Evolutionary conservation across 2,329 filamentous ascomycete species (phyloP), one percentile per base, ranked within the genome.

Genomic region (Ophiocordyceps camponoti-leonardi): DNA sequence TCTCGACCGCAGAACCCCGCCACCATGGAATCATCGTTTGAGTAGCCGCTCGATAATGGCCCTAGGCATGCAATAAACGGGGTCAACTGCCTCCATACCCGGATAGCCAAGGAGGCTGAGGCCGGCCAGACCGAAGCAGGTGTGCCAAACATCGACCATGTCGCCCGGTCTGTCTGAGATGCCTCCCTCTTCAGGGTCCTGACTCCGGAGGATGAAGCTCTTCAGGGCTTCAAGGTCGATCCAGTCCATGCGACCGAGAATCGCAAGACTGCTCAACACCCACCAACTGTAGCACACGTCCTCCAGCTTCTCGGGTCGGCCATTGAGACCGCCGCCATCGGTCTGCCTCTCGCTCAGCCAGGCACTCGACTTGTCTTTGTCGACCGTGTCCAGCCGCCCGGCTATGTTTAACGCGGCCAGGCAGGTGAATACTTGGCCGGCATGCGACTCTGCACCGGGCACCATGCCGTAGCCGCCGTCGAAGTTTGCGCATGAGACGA

Each of bases 221-320:
- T 79, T 73, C 54, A 98, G 73, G 58, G 85, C 84, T 47, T 80
- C 71, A 44, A 79, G 75, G 66, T 98, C 86, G 58, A 98, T 93
- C 92, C 92, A 98, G 61, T 95, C 85, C 45, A 87, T 73, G 46
- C 81, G 80, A 45, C 75, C 79, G 53, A 98, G 84, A 73, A 96
- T 95, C 42, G 83, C 81, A 53, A 98, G 67, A 60, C 88, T 94
- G 58, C 85, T 90, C 57, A 90, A 68, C 41, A 96, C 92, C 92
- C 92, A 98, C 92, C 92, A 98, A 61, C 86, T 94, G 66, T 98
- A 98, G 67, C 92, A 98, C 14, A 94, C 90, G 61, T 98, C 92
- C 60, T 94, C 90, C 50, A 84, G 67, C 68, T 98, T 98, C 66
- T 96, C 92, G 0, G 92, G 92, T 43, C 92, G 75, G 3, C 92